phyloP scores from a whole-genome alignment of 1,284 basidiomycete genomes.

The Termitomyces sp. region DNA sequence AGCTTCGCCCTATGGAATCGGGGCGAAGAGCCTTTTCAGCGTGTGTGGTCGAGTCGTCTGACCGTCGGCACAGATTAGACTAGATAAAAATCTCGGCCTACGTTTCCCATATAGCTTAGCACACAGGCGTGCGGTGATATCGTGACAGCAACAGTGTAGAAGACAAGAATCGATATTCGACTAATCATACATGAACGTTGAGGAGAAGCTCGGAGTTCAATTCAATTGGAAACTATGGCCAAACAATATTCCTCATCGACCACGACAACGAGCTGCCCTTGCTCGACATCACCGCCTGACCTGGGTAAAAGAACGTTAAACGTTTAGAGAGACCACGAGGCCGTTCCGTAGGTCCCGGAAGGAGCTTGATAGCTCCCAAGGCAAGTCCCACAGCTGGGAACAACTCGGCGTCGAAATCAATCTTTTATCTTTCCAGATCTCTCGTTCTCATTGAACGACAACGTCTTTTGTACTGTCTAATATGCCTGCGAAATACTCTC shows the following conservation, averaged over 20 bases:
- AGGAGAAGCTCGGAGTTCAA: not conserved
- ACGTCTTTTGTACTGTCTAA: not conserved
- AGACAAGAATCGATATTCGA: not conserved
- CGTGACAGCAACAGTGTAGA: not conserved
- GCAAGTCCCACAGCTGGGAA: not conserved
- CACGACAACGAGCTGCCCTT: constrained; percentile 6
- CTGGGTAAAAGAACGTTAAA: not conserved
- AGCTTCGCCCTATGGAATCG: not conserved
- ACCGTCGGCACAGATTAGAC: not conserved
- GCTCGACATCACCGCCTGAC: not conserved
- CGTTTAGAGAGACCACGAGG: not conserved
- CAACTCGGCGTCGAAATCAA: not conserved
- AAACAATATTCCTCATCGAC: constrained; percentile 5
- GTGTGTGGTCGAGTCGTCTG: not conserved
- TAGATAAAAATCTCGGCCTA: not conserved
- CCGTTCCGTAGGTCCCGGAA: not conserved
- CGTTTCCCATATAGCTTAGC: not conserved
- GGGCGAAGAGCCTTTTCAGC: not conserved
- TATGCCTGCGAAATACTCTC: constrained; percentile 65
- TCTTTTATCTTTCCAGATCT: not conserved
- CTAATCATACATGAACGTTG: not conserved
- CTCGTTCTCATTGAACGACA: not conserved
- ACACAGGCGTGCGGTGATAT: not conserved
- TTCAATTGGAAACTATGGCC: not conserved
- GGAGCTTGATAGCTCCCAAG: constrained; percentile 7